Evolutionary conservation across 1,284 basidiomycete species (phyloP).

Genomic region (Ustilago sp.): DNA sequence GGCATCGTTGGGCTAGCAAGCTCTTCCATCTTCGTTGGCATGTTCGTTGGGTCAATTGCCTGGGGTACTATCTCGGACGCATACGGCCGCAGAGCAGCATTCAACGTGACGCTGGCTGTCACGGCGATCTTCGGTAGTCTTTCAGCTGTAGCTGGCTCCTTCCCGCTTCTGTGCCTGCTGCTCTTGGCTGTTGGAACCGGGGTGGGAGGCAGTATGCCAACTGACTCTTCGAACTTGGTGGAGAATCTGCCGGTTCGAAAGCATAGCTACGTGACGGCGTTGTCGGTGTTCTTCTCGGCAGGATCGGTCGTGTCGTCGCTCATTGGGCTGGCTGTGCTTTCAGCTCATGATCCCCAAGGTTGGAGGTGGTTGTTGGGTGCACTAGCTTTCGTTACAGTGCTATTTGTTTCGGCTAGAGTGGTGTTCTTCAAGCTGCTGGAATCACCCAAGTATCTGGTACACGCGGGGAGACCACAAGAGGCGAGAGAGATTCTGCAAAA

Average conservation of each 20-base stretch:
- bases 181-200: constrained; percentile 91
- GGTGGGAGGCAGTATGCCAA: constrained; percentile 86
- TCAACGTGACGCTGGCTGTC: constrained; percentile 90
- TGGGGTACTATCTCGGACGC: constrained; percentile 70
- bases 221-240: constrained; percentile 91
- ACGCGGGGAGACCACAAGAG: constrained; percentile 53
- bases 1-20: constrained; percentile 80
- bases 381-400: constrained; percentile 74
- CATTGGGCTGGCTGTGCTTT: constrained; percentile 52
- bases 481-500: constrained; percentile 56
- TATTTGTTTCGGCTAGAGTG: constrained; percentile 84
- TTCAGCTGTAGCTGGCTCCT: constrained; percentile 81
- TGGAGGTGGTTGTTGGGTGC: constrained; percentile 54
- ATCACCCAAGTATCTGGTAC: constrained; percentile 75
- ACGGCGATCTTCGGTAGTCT: constrained; percentile 89
- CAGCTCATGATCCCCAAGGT: constrained; percentile 28
- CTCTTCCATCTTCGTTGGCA: constrained; percentile 86
- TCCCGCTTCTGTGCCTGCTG: constrained; percentile 78
- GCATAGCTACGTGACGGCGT: constrained; percentile 89
- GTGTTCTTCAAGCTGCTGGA: constrained; percentile 91
- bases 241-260: constrained; percentile 93
- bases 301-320: constrained; percentile 53
- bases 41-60: constrained; percentile 90
- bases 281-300: constrained; percentile 81
- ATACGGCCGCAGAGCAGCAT: constrained; percentile 83